phyloP scores from a whole-genome alignment of 2,329 filamentous ascomycete genomes.

The Epichloe aotearoae region DNA sequence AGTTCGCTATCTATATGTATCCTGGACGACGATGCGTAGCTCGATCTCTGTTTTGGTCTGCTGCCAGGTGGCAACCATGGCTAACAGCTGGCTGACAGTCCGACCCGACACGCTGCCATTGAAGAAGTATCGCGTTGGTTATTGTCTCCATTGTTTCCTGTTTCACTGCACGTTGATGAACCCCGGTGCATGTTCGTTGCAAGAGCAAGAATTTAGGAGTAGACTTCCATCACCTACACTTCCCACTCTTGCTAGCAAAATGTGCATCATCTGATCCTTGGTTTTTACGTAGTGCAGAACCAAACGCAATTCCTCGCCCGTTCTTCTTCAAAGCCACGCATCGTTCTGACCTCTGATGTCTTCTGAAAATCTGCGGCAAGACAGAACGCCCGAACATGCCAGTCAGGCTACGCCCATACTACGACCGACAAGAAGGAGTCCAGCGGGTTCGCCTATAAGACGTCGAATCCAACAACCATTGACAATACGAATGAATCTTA shows the following conservation, averaged over 20 bases:
- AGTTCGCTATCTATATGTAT: too few relatives aligned
- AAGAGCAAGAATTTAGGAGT: too few relatives aligned
- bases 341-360: background rate
- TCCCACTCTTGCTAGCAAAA: background rate
- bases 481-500: constrained; percentile 34
- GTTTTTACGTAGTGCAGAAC: background rate
- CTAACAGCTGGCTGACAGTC: background rate
- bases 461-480: constrained; percentile 24
- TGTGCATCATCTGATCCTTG: background rate
- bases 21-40: too few relatives aligned
- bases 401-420: background rate
- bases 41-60: background rate
- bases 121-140: too few relatives aligned
- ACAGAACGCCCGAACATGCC: background rate
- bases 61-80: background rate
- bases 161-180: too few relatives aligned
- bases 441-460: constrained; percentile 19
- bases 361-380: background rate
- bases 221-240: background rate
- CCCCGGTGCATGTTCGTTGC: too few relatives aligned
- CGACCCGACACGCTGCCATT: too few relatives aligned
- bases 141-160: too few relatives aligned
- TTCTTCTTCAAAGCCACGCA: background rate
- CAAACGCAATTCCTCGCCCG: background rate
- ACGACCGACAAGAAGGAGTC: constrained; percentile 15